Base-by-base conservation (phyloP, 2,329 filamentous ascomycete genomes). In the Aspergillus ochraceoroseus region DNA sequence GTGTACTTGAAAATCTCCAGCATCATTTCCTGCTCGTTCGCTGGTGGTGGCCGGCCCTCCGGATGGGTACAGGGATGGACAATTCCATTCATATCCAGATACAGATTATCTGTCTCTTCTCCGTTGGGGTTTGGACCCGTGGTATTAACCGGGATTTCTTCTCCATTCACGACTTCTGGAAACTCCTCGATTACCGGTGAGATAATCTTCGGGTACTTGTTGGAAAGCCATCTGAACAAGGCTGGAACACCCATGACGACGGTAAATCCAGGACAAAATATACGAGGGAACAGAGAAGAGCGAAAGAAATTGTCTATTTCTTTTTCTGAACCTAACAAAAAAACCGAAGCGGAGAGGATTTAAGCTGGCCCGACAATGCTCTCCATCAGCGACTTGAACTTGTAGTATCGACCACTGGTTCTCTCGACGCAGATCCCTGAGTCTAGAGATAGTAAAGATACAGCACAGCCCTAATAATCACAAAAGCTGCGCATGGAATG, bases 21-120 rank as follows among this genome's bases (percentile, higher is more conserved):
- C 92, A 98, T 98, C 92, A 98, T 98, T 70, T 96, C 92, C 64
- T 94, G 87, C 70, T 98, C 92, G 46, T 92, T 90, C 58, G 83
- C 85, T 7, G 92, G 92, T 3, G 92, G 80, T 2, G 92, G 88
- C 48, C 81, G 80, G 59, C 96, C 90, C 65, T 98, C 92, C 0
- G 92, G 92, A 69, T 98, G 92, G 32, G 90, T 95, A 70, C 92
- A 98, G 20, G 94, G 94, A 72, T 98, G 92, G 25, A 98, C 92
- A 53, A 98, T 98, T 63, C 92, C 94, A 66, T 98, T 98, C 90
- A 98, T 96, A 60, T 98, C 92, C 49, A 98, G 79, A 61, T 98
- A 98, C 4, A 98, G 74, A 59, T 98, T 98, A 70, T 98, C 90
- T 59, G 95, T 86, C 66, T 98, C 92, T 68, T 96, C 90, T 63